These are phyloP conservation scores for Tylopilus sp. DNA, from an alignment of 1,284 basidiomycete genomes.

Conservation along the genomic window DNA sequence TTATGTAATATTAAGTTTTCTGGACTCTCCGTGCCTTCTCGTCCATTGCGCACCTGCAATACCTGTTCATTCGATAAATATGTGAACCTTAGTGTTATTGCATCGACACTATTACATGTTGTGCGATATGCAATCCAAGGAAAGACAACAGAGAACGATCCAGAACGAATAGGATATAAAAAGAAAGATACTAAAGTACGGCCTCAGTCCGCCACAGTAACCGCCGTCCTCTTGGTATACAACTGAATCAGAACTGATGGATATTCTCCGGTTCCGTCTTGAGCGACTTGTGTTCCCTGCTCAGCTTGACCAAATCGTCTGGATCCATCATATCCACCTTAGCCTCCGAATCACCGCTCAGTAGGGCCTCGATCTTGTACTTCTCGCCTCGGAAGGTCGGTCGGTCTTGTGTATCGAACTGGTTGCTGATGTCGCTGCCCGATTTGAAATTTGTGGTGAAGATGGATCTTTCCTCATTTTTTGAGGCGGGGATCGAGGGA, in stretches of 20 bases:
- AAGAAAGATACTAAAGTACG: background rate
- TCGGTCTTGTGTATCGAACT: conserved; percentile 36
- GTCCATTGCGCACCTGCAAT: no score
- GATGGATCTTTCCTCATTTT: conserved; percentile 49
- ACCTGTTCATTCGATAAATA: background rate
- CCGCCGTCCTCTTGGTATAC: conserved; percentile 42
- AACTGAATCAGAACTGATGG: conserved; percentile 49
- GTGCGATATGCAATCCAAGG: conserved; percentile 2
- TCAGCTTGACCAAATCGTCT: conserved; percentile 62
- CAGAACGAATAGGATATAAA: background rate
- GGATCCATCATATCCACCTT: conserved; percentile 60
- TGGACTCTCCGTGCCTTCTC: no score
- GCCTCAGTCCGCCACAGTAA: conserved; percentile 6
- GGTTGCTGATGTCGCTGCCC: conserved; percentile 30
- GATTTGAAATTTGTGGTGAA: conserved; percentile 33
- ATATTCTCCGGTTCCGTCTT: conserved; percentile 62
- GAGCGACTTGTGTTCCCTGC: conserved; percentile 51
- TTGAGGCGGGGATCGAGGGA: conserved; percentile 39
- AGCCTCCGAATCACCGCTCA: conserved; percentile 47
- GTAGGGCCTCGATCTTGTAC: conserved; percentile 53
- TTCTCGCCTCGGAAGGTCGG: conserved; percentile 47
- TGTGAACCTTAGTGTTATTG: conserved; percentile 2
- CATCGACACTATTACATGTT: conserved; percentile 2
- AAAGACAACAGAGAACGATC: background rate
- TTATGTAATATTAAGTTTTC: no score